Evolutionary conservation across 352 stramenopile genomes (phyloP), one percentile per base, ranked within the genome.

Genomic region (Phytophthora litchii): DNA sequence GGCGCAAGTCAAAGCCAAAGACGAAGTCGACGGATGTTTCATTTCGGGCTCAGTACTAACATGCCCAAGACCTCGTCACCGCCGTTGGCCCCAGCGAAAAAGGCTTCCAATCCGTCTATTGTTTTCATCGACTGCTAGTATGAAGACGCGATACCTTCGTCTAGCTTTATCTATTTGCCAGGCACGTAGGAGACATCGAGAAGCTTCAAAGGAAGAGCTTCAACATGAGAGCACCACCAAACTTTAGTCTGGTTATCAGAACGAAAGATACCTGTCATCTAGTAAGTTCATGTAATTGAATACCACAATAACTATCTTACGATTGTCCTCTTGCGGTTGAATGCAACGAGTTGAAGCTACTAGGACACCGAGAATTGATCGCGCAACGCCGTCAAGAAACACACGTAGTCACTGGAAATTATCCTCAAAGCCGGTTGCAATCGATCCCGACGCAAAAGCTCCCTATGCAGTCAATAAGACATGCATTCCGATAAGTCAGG

Each of bases 41-140:
- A 50, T 20, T 17, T 63, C 21, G 53, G 38, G 31, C 54, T 25
- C 11, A 60, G 19, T 40, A 37, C 14, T 21, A 43, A 7, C n/a
- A 13, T 37, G 1, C 4, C 31, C n/a, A 51, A 46, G 16, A 20
- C 49, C 1, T 19, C 19, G 20, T 42, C 43, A n/a, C 21, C 32
- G 3, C 17, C 40, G 14, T 19, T 9, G 16, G 48, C 27, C 25
- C 31, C 41, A 3, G 23, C 31, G 6, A 37, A 10, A 4, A 31
- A 41, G 21, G 16, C 27, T 12, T 45, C 61, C 31, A 47, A 16
- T 3, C 60, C 54, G 43, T 70, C 65, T 31, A 64, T 74, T 35
- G 47, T 74, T 35, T 74, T 70, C 50, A 74, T 74, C 40, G 65
- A 74, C 43, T 74, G 65, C 20, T 46, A 49, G 47, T 41, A 13